A percentile compares a stretch with the other conserved stretches of the same genome.
Conservation (phyloP, 2,329 filamentous ascomycete genomes). For the Zymoseptoria passerinii region DNA sequence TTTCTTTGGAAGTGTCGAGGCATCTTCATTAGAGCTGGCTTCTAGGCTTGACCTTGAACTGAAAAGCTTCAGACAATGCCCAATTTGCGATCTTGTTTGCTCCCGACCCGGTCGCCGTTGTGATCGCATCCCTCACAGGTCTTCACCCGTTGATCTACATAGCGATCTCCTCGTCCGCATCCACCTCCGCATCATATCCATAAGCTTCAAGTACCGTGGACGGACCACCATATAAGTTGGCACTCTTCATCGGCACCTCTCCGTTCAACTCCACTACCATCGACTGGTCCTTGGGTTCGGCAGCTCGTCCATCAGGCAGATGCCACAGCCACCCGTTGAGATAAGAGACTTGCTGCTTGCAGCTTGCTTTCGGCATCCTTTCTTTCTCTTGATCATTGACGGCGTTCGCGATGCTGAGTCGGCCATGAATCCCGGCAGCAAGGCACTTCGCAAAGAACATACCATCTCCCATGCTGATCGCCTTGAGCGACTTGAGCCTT, state of each 20-base stretch:
- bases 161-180: constrained; percentile 29
- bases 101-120: constrained; percentile 24
- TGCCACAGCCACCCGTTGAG: constrained; percentile 32
- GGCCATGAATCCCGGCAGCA: constrained; percentile 29
- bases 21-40: not conserved
- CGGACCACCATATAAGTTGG: constrained; percentile 36
- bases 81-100: constrained; percentile 31
- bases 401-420: constrained; percentile 29
- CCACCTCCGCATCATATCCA: constrained; percentile 35
- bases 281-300: constrained; percentile 31
- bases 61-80: constrained; percentile 22
- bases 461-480: constrained; percentile 15
- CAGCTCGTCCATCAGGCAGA: constrained; percentile 28
- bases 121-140: constrained; percentile 24
- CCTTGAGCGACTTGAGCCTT: constrained; percentile 27
- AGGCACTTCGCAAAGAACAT: constrained; percentile 35
- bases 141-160: constrained; percentile 19
- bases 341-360: constrained; percentile 37
- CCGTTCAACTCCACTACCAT: constrained; percentile 33
- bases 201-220: constrained; percentile 32
- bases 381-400: constrained; percentile 34
- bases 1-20: not conserved
- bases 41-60: constrained; percentile 14
- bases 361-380: constrained; percentile 36
- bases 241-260: constrained; percentile 29